A percentile compares a stretch with the other conserved stretches of the same genome.
phyloP scores from a whole-genome alignment of 2,329 filamentous ascomycete species.

The Neonectria faginata region DNA sequence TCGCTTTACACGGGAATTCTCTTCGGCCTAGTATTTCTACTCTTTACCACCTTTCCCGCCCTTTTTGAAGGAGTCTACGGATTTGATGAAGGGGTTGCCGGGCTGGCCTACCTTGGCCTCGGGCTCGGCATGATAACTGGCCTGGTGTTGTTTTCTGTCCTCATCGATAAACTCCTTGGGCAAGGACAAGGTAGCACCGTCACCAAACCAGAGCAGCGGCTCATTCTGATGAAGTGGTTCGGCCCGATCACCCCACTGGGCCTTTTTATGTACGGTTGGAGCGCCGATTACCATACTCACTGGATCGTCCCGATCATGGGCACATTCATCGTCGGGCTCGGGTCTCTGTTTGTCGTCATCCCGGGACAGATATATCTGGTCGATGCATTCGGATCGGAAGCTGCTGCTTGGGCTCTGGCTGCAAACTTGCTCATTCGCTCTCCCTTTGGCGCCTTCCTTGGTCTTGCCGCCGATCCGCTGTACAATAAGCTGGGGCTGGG shows the following conservation, averaged over 20 bases:
- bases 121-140: slow-evolving; percentile 57
- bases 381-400: slow-evolving; percentile 37
- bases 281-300: slow-evolving; percentile 60
- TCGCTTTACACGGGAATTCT: slow-evolving; percentile 52
- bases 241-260: slow-evolving; percentile 64
- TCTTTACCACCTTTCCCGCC: slow-evolving; percentile 52
- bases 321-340: slow-evolving; percentile 62
- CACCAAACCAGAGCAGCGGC: slow-evolving; percentile 58
- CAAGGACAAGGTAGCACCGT: not conserved
- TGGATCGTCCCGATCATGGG: slow-evolving; percentile 72
- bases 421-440: slow-evolving; percentile 51
- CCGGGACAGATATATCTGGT: slow-evolving; percentile 43
- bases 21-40: slow-evolving; percentile 52
- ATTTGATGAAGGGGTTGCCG: slow-evolving; percentile 43
- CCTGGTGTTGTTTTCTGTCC: slow-evolving; percentile 34
- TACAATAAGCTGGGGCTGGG: slow-evolving; percentile 30
- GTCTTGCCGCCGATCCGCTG: slow-evolving; percentile 23
- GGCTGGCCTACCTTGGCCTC: slow-evolving; percentile 57
- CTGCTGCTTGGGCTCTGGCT: slow-evolving; percentile 42
- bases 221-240: slow-evolving; percentile 67
- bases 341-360: slow-evolving; percentile 52
- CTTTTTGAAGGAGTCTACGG: slow-evolving; percentile 53
- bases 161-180: slow-evolving; percentile 34
- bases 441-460: slow-evolving; percentile 34
- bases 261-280: slow-evolving; percentile 71